Evolutionary conservation across 169 alveolate species (phyloP).

Genomic region (Plasmodium vivax): DNA sequence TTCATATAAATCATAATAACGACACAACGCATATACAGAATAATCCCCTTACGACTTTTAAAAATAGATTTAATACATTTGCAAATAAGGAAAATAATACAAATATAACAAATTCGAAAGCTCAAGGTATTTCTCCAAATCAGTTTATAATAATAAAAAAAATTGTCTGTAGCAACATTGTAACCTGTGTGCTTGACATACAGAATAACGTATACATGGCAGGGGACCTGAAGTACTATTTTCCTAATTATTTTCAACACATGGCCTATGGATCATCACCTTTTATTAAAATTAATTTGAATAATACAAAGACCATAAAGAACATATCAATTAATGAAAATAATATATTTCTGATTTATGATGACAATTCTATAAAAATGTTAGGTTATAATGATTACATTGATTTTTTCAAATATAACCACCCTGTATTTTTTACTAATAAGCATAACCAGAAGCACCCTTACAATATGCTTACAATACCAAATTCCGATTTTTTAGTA

Average conservation of each 20-base stretch:
- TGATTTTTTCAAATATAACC: conserved; percentile 58
- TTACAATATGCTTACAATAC: conserved; percentile 27
- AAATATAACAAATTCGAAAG: conserved; percentile 20
- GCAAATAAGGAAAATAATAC: conserved; percentile 27
- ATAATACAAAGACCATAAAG: conserved; percentile 45
- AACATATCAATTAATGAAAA: conserved; percentile 55
- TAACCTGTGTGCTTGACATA: conserved; percentile 57
- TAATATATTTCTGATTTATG: conserved; percentile 67
- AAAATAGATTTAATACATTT: conserved; percentile 45
- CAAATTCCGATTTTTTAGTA: conserved; percentile 59
- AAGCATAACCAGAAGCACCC: conserved; percentile 55
- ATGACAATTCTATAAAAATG: conserved; percentile 44
- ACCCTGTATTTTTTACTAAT: conserved; percentile 70
- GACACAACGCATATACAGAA: conserved; percentile 36
- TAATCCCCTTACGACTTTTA: conserved; percentile 64
- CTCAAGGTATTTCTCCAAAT: conserved; percentile 53
- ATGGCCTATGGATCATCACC: conserved; percentile 73
- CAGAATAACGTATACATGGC: conserved; percentile 40
- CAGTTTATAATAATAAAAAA: conserved; percentile 67
- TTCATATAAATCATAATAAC: conserved; percentile 65
- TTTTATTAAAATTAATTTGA: conserved; percentile 57
- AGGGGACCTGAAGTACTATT: conserved; percentile 58
- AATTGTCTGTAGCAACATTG: conserved; percentile 67
- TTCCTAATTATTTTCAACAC: conserved; percentile 64
- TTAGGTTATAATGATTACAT: conserved; percentile 70